A percentile compares a stretch with the other conserved stretches of the same genome.
phyloP scores from a whole-genome alignment of 306 rosid genomes.

The Argentina anserina region DNA sequence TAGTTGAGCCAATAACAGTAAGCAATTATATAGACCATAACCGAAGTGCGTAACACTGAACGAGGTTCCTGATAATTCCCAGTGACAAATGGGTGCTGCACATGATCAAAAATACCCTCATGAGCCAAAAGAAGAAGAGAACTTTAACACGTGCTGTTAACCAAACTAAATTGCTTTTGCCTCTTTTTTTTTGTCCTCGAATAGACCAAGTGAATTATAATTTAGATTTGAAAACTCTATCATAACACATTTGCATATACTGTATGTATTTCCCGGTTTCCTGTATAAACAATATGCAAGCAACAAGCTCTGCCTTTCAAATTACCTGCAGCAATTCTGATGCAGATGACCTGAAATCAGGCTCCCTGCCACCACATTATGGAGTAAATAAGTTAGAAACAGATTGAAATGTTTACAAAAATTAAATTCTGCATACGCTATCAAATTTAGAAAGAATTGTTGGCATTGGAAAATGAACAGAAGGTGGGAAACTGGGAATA shows the following conservation, averaged over 20 bases:
- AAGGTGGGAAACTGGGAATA: slow-evolving; percentile 9
- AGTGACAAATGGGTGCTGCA: slow-evolving; percentile 89
- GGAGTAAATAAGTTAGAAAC: background rate
- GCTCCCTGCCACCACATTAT: slow-evolving; percentile 77
- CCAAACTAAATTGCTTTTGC: background rate
- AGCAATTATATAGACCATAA: slow-evolving; percentile 50
- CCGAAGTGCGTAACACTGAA: slow-evolving; percentile 41
- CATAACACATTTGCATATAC: background rate
- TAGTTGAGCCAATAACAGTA: slow-evolving; percentile 18
- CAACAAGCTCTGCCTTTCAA: slow-evolving; percentile 9
- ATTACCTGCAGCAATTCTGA: slow-evolving; percentile 78
- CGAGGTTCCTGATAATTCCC: slow-evolving; percentile 46
- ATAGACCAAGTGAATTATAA: background rate
- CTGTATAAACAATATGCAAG: slow-evolving; percentile 1
- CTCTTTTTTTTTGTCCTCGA: background rate
- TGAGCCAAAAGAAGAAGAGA: background rate
- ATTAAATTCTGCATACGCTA: background rate
- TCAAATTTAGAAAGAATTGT: background rate
- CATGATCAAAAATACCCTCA: slow-evolving; percentile 19
- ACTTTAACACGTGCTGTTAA: background rate
- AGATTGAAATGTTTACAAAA: background rate
- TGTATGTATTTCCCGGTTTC: background rate
- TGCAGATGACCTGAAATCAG: slow-evolving; percentile 67
- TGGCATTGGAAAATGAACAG: slow-evolving; percentile 14
- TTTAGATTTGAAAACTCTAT: background rate